These are phyloP conservation scores for Apiotrichum gamsii DNA, from an alignment of 1,284 basidiomycete species.

Conservation along the genomic window DNA sequence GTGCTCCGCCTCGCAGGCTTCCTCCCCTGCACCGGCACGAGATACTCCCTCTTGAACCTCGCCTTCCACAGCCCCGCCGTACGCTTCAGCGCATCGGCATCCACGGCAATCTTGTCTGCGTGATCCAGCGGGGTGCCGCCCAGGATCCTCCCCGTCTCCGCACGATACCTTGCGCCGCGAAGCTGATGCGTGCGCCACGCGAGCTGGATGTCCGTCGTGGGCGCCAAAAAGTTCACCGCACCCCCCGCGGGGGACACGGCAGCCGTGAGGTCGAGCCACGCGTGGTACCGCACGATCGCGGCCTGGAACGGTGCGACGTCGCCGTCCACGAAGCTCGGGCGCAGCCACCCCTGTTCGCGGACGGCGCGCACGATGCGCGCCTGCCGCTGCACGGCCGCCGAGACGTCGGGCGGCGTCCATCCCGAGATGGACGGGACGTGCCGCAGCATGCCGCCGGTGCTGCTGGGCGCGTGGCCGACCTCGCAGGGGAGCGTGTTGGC, in stretches of 20 bases:
- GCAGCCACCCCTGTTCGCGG: slow-evolving; percentile 29
- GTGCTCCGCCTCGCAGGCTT: neutral
- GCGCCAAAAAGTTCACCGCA: slow-evolving; percentile 17
- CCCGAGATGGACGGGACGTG: slow-evolving; percentile 10
- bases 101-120: slow-evolving; percentile 12
- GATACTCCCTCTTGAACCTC: slow-evolving; percentile 23
- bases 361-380: slow-evolving; percentile 27
- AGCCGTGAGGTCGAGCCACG: slow-evolving; percentile 36
- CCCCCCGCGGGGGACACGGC: too few relatives aligned
- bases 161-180: slow-evolving; percentile 21
- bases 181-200: slow-evolving; percentile 47
- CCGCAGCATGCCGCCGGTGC: neutral
- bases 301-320: slow-evolving; percentile 24
- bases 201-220: slow-evolving; percentile 40
- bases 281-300: slow-evolving; percentile 36
- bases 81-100: slow-evolving; percentile 21
- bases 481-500: slow-evolving; percentile 1
- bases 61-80: slow-evolving; percentile 25
- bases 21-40: too few relatives aligned
- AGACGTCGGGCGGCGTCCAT: slow-evolving; percentile 26
- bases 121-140: slow-evolving; percentile 17
- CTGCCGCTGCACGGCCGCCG: slow-evolving; percentile 31
- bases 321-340: slow-evolving; percentile 7
- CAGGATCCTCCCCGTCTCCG: slow-evolving; percentile 22
- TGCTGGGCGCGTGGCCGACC: slow-evolving; percentile 3